Percentiles rank a stretch among this genome's conserved stretches.
phyloP scores from a whole-genome alignment of 2,329 filamentous ascomycete species.

The Sphaerulina populicola region DNA sequence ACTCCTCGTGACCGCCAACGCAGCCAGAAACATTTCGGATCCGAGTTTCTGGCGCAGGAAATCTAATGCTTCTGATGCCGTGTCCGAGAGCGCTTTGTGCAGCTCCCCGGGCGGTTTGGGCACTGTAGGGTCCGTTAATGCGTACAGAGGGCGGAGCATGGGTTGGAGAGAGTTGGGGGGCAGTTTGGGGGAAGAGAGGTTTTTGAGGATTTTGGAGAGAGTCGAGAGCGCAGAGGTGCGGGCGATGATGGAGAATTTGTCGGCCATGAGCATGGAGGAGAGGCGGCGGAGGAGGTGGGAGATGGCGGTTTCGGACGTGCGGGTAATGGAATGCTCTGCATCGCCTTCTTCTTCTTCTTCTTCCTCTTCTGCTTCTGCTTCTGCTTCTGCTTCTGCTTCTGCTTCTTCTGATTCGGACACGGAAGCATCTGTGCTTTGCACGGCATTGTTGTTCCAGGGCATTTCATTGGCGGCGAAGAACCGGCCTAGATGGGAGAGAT shows the following conservation, averaged over 20 bases:
- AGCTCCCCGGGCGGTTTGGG: slow-evolving; percentile 49
- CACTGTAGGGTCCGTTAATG: slow-evolving; percentile 68
- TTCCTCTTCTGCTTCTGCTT: slow-evolving; percentile 23
- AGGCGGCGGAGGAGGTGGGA: slow-evolving; percentile 72
- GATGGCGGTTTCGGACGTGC: slow-evolving; percentile 45
- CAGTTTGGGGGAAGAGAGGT: slow-evolving; percentile 46
- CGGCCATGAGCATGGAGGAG: slow-evolving; percentile 58
- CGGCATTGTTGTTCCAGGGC: slow-evolving; percentile 38
- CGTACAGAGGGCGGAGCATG: slow-evolving; percentile 63
- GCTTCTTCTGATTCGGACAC: slow-evolving; percentile 23
- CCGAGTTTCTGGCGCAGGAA: slow-evolving; percentile 78
- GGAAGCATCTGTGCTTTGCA: slow-evolving; percentile 37
- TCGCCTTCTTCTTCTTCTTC: slow-evolving; percentile 36
- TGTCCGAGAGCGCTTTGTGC: slow-evolving; percentile 62
- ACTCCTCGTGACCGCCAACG: slow-evolving; percentile 64
- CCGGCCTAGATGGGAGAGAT: slow-evolving; percentile 71
- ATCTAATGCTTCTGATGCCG: slow-evolving; percentile 70
- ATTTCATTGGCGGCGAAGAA: slow-evolving; percentile 53
- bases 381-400: slow-evolving; percentile 36
- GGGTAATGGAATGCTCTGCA: slow-evolving; percentile 28
- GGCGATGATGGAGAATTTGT: slow-evolving; percentile 55
- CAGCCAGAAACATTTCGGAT: slow-evolving; percentile 66
- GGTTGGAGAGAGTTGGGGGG: slow-evolving; percentile 48
- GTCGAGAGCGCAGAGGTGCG: slow-evolving; percentile 63
- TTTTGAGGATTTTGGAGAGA: slow-evolving; percentile 56